A percentile compares a stretch with the other conserved stretches of the same genome.
Evolutionary conservation across 1,139 yeast species (phyloP).

Genomic region (Hyphopichia buzzinii): DNA sequence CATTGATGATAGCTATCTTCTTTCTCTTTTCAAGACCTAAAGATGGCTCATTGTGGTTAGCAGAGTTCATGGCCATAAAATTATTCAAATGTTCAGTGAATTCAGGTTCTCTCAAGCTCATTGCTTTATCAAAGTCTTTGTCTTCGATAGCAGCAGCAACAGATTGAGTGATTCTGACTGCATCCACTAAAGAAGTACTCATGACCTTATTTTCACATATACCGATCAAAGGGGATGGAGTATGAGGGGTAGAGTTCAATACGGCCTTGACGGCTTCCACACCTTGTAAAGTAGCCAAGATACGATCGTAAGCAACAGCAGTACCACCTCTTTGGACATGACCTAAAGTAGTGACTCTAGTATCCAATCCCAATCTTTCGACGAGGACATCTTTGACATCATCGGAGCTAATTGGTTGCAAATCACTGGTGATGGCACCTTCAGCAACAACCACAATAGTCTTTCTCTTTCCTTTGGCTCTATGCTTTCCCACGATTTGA

Average conservation of each 20-base stretch:
- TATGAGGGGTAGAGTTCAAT: slow-evolving; percentile 63
- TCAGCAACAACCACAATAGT: slow-evolving; percentile 82
- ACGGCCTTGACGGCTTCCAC: slow-evolving; percentile 82
- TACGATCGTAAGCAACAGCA: slow-evolving; percentile 77
- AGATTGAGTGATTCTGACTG: slow-evolving; percentile 64
- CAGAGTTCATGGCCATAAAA: slow-evolving; percentile 59
- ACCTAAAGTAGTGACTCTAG: slow-evolving; percentile 76
- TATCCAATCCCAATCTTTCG: slow-evolving; percentile 65
- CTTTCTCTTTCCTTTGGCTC: slow-evolving; percentile 71
- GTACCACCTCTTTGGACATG: slow-evolving; percentile 88
- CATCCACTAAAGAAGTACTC: slow-evolving; percentile 67
- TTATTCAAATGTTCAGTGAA: slow-evolving; percentile 66
- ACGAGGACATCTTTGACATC: slow-evolving; percentile 70
- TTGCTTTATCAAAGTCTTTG: slow-evolving; percentile 63
- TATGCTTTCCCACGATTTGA: slow-evolving; percentile 62
- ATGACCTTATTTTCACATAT: slow-evolving; percentile 70
- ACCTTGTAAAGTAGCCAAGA: slow-evolving; percentile 77
- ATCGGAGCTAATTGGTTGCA: slow-evolving; percentile 62
- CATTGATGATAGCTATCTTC: slow-evolving; percentile 69
- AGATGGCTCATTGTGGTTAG: slow-evolving; percentile 56
- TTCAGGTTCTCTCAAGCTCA: slow-evolving; percentile 67
- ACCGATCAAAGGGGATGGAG: slow-evolving; percentile 78
- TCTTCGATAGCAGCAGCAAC: slow-evolving; percentile 66
- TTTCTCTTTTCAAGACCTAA: slow-evolving; percentile 57
- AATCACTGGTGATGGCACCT: slow-evolving; percentile 71